Evolutionary conservation across 2,329 filamentous ascomycete genomes (phyloP), one percentile per base, ranked within the genome.

Genomic region (Sporothrix brunneoviolacea): DNA sequence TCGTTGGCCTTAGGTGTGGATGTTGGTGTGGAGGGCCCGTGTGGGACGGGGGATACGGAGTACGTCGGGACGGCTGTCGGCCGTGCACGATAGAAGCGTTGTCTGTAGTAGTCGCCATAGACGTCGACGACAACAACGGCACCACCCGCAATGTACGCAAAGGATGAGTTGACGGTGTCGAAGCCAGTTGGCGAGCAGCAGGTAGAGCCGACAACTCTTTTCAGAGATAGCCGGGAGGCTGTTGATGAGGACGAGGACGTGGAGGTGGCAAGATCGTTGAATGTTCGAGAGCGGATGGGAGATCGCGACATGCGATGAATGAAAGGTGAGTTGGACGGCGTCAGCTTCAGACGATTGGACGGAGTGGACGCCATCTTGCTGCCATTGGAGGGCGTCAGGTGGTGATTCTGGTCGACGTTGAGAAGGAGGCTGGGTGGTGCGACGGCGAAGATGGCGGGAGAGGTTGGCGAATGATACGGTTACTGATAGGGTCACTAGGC

Each of bases 141-240:
- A 9, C 90, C 93, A 50, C 93, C 93, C 8, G 93, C 91, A 56
- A 90, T 91, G 65, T 95, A 93, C 50, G 90, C 90, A 67, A 97
- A 95, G 45, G 78, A 84, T 12, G 83, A 80, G 36, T 84, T 74
- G 54, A 91, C 82, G 56, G 80, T 83, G 64, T 94, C 90, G 67
- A 98, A 95, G 55, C 88, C 89, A 63, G 86, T 91, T 36, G 89
- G 84, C 4, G 86, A 87, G 58, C 75, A 80, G 56, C 89, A 91
- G 8, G 91, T 97, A 21, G 91, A 95, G 41, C 93, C 93, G 61
- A 97, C 86, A 51, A 97, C 89, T 56, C 88, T 83, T 65, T 84
- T 84, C 55, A 96, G 73, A 35, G 84, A 84, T 39, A 96, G 75
- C 36, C 77, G 77, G 19, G 79, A 73, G 52, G 83, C 77, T 53